Evolutionary conservation across 2,329 filamentous ascomycete species (phyloP).

Genomic region (Teratosphaeria viscida): DNA sequence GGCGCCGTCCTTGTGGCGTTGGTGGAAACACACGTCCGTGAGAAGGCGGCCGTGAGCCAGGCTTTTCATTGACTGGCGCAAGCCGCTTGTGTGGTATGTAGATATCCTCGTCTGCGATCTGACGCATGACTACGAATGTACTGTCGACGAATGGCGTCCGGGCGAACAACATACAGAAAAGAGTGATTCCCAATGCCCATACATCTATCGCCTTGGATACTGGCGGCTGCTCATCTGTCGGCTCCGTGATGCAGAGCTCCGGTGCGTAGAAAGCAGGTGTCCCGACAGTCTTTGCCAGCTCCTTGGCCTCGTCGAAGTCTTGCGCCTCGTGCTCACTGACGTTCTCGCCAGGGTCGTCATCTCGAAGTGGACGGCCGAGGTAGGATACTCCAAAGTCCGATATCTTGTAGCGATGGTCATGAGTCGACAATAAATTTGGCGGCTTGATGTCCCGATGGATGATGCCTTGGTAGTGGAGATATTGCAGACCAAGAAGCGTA

Average conservation of each 20-base stretch:
- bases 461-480: conserved; percentile 53
- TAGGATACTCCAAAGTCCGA: conserved; percentile 98
- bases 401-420: conserved; percentile 82
- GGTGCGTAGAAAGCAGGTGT: conserved; percentile 97
- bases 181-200: conserved; percentile 90
- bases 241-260: conserved; percentile 83
- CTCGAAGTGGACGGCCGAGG: conserved; percentile 75
- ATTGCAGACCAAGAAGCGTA: conserved; percentile 85
- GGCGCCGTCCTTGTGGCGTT: conserved; percentile 54
- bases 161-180: conserved; percentile 91
- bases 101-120: conserved; percentile 85
- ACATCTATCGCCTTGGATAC: conserved; percentile 91
- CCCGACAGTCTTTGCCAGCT: conserved; percentile 95
- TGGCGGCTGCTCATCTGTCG: conserved; percentile 55
- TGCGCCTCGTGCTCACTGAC: conserved; percentile 65
- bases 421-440: conserved; percentile 82
- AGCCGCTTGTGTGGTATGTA: conserved; percentile 76
- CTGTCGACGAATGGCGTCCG: conserved; percentile 90
- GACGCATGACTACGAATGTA: conserved; percentile 82
- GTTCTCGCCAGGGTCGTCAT: conserved; percentile 52
- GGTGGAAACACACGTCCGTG: conserved; percentile 35
- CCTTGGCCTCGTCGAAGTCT: conserved; percentile 84
- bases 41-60: conserved; percentile 36
- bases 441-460: conserved; percentile 44
- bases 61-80: conserved; percentile 51